Evolutionary conservation across 192 early-diverging fungal species (phyloP), one percentile per base, ranked within the genome.

Genomic region (Coemansia sp.): DNA sequence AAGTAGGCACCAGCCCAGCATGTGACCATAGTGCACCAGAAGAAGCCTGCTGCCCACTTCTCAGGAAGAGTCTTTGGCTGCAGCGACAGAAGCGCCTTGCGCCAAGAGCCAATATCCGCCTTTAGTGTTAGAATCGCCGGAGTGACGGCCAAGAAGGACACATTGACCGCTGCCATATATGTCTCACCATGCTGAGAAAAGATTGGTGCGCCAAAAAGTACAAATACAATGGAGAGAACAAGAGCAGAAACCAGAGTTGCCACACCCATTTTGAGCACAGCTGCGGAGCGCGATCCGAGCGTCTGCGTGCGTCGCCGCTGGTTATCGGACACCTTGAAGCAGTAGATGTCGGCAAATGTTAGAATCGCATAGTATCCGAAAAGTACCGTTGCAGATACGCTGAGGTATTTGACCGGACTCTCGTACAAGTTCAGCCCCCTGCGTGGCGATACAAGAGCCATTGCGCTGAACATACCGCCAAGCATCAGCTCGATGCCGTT

Each of bases 401-500:
- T 22, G 18, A 79, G 60, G 30, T 73, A 79, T 33, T 61, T 61
- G 19, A 50, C 51, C 0, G 76, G 70, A 44, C 18, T 62, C 13
- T 64, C 69, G 57, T 79, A 79, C 7, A 71, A 19, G 57, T 79
- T 66, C 22, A 71, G 59, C 1, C 49, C 55, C 53, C 62, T 61
- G 62, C 66, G 58, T 19, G 76, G 76, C 14, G 71, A 39, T 0
- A 66, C 57, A 0, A 79, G 76, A 12, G 76, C 66, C 23, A 69
- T 41, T 5, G 70, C 50, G 57, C 60, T 69, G 60, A 59, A 66
- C 41, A 71, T 40, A 1, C 70, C 76, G 39, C 66, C 70, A 0
- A 79, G 66, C 48, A 68, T 67, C 38, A 79, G 69, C 53, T 73
- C 62, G 23, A 66, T 61, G 24, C 66, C 66, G 50, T 79, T 79